phyloP scores from a whole-genome alignment of 352 stramenopile species.

The Globisporangium irregulare region DNA sequence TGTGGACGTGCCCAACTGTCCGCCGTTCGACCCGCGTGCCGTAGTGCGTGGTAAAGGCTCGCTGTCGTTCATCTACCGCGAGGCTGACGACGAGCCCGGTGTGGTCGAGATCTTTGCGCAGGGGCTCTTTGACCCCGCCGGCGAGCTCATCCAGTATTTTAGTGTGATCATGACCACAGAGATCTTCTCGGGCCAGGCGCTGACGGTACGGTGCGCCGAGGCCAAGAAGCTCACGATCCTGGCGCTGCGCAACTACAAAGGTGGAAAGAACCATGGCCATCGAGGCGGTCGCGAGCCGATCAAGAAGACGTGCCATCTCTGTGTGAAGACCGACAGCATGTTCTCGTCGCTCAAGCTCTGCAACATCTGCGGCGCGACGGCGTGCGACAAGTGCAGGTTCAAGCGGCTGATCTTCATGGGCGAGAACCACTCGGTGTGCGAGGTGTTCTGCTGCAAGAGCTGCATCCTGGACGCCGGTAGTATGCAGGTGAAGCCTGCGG shows the following conservation, averaged over 20 bases:
- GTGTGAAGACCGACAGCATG: conserved; percentile 15
- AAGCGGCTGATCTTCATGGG: conserved; percentile 33
- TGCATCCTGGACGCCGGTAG: conserved; percentile 32
- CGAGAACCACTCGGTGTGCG: conserved; percentile 11
- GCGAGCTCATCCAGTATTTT: conserved; percentile 30
- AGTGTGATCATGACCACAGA: conserved; percentile 29
- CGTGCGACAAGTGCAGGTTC: conserved; percentile 26
- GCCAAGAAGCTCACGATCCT: conserved; percentile 60
- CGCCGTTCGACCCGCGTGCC: conserved; percentile 25
- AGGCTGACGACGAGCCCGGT: conserved; percentile 25
- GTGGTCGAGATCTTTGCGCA: conserved; percentile 44
- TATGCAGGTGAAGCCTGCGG: conserved; percentile 22
- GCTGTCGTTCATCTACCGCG: conserved; percentile 35
- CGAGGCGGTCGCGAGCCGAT: neutral
- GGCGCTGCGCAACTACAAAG: conserved; percentile 16
- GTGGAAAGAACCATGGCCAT: neutral
- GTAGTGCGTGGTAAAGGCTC: conserved; percentile 35
- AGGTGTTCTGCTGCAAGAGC: conserved; percentile 33
- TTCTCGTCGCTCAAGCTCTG: conserved; percentile 24
- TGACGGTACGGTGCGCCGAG: conserved; percentile 38
- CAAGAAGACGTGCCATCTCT: conserved; percentile 19
- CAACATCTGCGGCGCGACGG: conserved; percentile 21
- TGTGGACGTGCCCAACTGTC: conserved; percentile 41
- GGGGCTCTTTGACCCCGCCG: conserved; percentile 39
- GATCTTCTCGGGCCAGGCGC: conserved; percentile 34